phyloP scores from a whole-genome alignment of 345 rosid species.

The Turritis glabra region DNA sequence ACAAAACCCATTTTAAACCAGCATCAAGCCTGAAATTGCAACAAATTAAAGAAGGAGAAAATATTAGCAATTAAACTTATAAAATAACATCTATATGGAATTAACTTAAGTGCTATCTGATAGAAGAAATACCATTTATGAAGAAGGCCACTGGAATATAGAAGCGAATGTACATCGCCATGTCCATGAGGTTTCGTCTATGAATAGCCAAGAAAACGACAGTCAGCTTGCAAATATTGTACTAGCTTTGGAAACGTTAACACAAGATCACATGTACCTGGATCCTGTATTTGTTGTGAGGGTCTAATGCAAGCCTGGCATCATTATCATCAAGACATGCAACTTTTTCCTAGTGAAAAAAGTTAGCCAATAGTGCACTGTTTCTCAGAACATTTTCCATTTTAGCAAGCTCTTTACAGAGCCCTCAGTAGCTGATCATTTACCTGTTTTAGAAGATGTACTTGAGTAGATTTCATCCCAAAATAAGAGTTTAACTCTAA shows the following conservation, averaged over 20 bases:
- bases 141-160: conserved; percentile 84
- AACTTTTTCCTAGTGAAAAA: conserved; percentile 77
- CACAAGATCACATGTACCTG: conserved; percentile 61
- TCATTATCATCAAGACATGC: conserved; percentile 95
- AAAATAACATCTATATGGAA: not conserved
- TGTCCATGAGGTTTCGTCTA: conserved; percentile 99
- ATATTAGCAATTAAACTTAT: not conserved
- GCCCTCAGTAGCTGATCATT: not conserved
- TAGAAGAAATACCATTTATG: conserved; percentile 54
- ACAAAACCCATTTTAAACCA: conserved; percentile 85
- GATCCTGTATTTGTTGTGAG: conserved; percentile 74
- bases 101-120: not conserved
- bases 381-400: not conserved
- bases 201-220: conserved; percentile 30
- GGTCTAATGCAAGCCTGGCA: conserved; percentile 84
- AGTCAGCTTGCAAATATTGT: conserved; percentile 1
- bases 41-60: not conserved
- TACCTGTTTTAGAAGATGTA: conserved; percentile 94
- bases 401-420: not conserved
- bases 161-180: conserved; percentile 94
- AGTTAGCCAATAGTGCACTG: not conserved
- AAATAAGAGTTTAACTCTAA: conserved; percentile 77
- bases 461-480: conserved; percentile 88
- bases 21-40: conserved; percentile 61
- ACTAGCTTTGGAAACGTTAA: not conserved